Evolutionary conservation across 2,329 filamentous ascomycete genomes (phyloP).

Genomic region (Mycosphaerella sp.): DNA sequence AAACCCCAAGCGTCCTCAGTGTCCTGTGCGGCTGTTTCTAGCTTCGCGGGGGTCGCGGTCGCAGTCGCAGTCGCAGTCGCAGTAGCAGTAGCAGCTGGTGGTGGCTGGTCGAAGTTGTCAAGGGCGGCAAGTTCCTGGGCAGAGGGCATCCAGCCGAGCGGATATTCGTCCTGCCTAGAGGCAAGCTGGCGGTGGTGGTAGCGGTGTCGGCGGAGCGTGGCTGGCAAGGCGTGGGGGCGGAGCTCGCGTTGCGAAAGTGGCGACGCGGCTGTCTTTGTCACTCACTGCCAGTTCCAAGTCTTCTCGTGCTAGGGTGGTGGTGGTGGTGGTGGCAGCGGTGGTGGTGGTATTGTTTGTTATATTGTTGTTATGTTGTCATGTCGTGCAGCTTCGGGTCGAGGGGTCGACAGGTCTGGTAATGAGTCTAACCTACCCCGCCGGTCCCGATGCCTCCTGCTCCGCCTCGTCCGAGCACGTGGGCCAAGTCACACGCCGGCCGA

Average conservation of each 20-base stretch:
- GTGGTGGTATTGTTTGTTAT: too few species aligned
- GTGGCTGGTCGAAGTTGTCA: constrained; percentile 25
- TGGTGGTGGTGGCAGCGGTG: too few species aligned
- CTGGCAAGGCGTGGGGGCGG: not conserved
- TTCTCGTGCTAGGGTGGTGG: not conserved
- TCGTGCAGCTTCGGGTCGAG: too few species aligned
- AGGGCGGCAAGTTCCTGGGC: constrained; percentile 24
- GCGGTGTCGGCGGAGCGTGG: not conserved
- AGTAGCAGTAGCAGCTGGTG: constrained; percentile 17
- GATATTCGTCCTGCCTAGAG: not conserved
- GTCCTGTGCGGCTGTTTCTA: constrained; percentile 9
- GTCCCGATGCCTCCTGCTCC: too few species aligned
- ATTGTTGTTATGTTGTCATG: too few species aligned
- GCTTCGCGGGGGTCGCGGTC: not conserved
- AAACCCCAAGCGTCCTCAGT: constrained; percentile 16
- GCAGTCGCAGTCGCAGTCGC: not conserved
- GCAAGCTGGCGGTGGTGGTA: not conserved
- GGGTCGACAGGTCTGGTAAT: too few species aligned
- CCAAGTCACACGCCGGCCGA: too few species aligned
- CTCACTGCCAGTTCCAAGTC: not conserved
- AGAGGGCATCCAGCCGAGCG: constrained; percentile 23
- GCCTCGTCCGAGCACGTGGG: too few species aligned
- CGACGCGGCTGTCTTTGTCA: not conserved
- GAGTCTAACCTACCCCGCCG: too few species aligned
- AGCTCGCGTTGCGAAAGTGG: not conserved